These are phyloP conservation scores for Colletotrichum musae DNA, from an alignment of 2,329 filamentous ascomycete species.

Conservation along the genomic window DNA sequence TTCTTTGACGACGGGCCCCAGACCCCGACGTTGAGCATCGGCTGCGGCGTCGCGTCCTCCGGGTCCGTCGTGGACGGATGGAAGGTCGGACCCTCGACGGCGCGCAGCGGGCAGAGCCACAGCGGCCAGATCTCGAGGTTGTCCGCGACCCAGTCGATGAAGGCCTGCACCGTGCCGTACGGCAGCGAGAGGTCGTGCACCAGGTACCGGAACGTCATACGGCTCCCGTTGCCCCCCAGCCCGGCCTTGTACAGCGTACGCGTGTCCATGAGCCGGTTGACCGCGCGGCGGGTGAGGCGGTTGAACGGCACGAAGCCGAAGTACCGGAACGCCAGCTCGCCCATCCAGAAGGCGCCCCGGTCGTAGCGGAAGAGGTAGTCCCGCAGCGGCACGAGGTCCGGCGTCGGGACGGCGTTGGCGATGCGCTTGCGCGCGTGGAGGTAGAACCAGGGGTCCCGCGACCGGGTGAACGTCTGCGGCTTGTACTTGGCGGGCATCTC, in stretches of 20 bases:
- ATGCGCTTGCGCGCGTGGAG: conserved; percentile 65
- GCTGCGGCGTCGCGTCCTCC: conserved; percentile 13
- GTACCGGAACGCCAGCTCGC: conserved; percentile 73
- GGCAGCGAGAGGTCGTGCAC: conserved; percentile 75
- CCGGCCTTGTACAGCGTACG: conserved; percentile 76
- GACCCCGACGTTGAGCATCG: conserved; percentile 71
- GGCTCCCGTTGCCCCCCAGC: conserved; percentile 66
- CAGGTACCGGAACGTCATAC: conserved; percentile 70
- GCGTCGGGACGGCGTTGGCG: conserved; percentile 46
- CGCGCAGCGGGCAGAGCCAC: conserved; percentile 70
- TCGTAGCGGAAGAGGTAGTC: conserved; percentile 83
- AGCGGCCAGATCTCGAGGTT: conserved; percentile 66
- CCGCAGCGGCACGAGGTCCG: conserved; percentile 71
- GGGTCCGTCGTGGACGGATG: conserved; percentile 35
- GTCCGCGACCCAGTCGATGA: conserved; percentile 63
- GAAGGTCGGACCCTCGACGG: conserved; percentile 52
- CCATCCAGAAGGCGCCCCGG: conserved; percentile 79
- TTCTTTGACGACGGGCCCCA: conserved; percentile 67
- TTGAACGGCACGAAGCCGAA: conserved; percentile 75
- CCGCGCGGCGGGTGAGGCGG: conserved; percentile 70
- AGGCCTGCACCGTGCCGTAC: conserved; percentile 57
- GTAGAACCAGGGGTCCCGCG: conserved; percentile 81
- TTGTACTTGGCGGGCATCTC: conserved; percentile 52
- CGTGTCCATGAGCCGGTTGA: conserved; percentile 75
- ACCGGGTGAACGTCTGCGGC: conserved; percentile 66